Evolutionary conservation across 305 asterid species (phyloP).

Genomic region (Caryopteris hybrid): DNA sequence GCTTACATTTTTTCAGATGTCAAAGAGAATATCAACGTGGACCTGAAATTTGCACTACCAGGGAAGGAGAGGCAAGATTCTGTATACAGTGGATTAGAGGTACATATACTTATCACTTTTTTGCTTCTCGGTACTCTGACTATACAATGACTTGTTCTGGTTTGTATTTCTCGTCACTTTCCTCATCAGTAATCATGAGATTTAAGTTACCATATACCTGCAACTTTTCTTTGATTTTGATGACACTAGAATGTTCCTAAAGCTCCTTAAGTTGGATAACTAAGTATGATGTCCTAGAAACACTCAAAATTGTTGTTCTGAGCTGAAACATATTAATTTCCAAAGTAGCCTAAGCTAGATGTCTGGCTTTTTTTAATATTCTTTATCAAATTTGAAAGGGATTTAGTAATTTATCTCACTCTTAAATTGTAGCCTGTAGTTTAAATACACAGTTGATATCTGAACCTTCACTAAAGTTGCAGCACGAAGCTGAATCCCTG

Average conservation of each 20-base stretch:
- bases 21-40: conserved; percentile 50
- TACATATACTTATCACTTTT: conserved; percentile 11
- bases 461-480: too few species aligned
- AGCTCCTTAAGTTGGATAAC: background rate
- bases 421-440: too few species aligned
- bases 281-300: background rate
- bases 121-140: background rate
- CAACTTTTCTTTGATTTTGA: background rate
- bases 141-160: background rate
- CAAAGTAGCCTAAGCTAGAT: background rate
- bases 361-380: too few species aligned
- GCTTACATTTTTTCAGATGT: conserved; percentile 37
- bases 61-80: conserved; percentile 99
- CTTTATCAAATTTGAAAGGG: background rate
- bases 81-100: conserved; percentile 90
- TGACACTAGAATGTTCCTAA: background rate
- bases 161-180: background rate
- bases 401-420: too few species aligned
- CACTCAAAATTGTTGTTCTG: background rate
- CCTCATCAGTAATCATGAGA: background rate
- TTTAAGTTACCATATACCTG: background rate
- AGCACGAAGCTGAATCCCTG: too few species aligned
- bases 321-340: background rate
- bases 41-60: conserved; percentile 89
- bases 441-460: too few species aligned